A percentile compares a stretch with the other conserved stretches of the same genome.
Conservation (phyloP, 2,329 filamentous ascomycete species). For the Stagonosporopsis vannaccii region DNA sequence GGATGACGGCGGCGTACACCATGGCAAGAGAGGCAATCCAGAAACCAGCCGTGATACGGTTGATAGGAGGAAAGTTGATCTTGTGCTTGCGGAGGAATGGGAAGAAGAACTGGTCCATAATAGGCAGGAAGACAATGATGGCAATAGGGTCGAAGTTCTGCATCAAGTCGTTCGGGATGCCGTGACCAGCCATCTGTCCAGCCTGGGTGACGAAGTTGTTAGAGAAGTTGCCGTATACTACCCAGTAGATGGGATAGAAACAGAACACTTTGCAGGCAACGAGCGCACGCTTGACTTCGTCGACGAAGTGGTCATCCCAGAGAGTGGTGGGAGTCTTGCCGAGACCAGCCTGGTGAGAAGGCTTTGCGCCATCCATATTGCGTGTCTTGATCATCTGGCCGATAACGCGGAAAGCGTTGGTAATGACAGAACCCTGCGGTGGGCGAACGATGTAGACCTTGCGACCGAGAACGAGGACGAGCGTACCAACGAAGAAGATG, state of each 20-base stretch:
- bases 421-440: constrained; percentile 49
- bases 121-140: constrained; percentile 57
- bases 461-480: constrained; percentile 54
- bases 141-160: constrained; percentile 57
- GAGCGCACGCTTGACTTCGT: constrained; percentile 72
- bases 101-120: constrained; percentile 54
- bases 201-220: constrained; percentile 57
- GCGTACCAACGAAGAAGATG: constrained; percentile 70
- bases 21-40: constrained; percentile 61
- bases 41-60: constrained; percentile 61
- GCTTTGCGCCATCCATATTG: constrained; percentile 70
- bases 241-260: constrained; percentile 58
- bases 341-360: constrained; percentile 66
- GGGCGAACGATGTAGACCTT: constrained; percentile 51
- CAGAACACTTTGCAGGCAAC: constrained; percentile 73
- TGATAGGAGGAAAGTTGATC: constrained; percentile 59
- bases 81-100: constrained; percentile 51
- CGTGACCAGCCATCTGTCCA: constrained; percentile 54
- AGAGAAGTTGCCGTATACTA: constrained; percentile 52
- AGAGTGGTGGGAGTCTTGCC: constrained; percentile 54
- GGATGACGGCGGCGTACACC: constrained; percentile 64
- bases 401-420: constrained; percentile 64
- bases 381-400: constrained; percentile 63
- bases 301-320: constrained; percentile 76
- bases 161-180: constrained; percentile 58